phyloP scores from a whole-genome alignment of 1,139 yeast species.

The Candida mesenterica region DNA sequence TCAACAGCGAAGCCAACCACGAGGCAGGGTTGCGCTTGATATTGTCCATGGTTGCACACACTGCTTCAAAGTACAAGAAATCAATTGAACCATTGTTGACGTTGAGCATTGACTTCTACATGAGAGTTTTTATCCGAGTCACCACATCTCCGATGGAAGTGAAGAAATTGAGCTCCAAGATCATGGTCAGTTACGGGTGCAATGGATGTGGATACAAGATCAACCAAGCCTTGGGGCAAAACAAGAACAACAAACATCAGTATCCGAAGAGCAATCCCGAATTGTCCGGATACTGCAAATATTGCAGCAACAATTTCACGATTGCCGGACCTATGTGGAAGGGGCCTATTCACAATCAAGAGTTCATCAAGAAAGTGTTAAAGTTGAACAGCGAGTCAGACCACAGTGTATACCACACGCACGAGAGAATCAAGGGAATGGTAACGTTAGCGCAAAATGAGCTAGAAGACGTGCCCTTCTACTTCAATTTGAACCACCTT shows the following conservation, averaged over 20 bases:
- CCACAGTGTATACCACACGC: constrained; percentile 65
- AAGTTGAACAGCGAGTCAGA: constrained; percentile 51
- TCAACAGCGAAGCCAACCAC: constrained; percentile 80
- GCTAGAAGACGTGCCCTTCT: constrained; percentile 63
- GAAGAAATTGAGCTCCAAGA: constrained; percentile 67
- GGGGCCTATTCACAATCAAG: constrained; percentile 67
- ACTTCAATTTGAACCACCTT: constrained; percentile 74
- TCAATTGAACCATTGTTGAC: constrained; percentile 82
- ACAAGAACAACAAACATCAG: constrained; percentile 33
- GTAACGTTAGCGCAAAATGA: constrained; percentile 77
- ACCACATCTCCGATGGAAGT: constrained; percentile 76
- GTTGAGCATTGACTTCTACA: constrained; percentile 88
- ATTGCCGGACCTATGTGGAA: constrained; percentile 98
- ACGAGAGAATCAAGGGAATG: constrained; percentile 89
- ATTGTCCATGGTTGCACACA: constrained; percentile 66
- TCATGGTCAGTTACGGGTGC: constrained; percentile 81
- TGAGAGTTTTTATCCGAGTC: constrained; percentile 78
- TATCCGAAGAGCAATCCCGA: constrained; percentile 28
- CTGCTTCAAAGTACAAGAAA: constrained; percentile 89
- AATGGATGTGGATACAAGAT: constrained; percentile 79
- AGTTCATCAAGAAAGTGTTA: constrained; percentile 64
- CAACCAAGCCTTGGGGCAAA: constrained; percentile 70
- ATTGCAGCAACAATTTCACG: constrained; percentile 69
- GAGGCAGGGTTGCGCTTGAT: constrained; percentile 91
- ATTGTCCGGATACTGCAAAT: constrained; percentile 44